These are phyloP conservation scores for Eimeria praecox DNA, from an alignment of 169 alveolate species.

Conservation along the genomic window DNA sequence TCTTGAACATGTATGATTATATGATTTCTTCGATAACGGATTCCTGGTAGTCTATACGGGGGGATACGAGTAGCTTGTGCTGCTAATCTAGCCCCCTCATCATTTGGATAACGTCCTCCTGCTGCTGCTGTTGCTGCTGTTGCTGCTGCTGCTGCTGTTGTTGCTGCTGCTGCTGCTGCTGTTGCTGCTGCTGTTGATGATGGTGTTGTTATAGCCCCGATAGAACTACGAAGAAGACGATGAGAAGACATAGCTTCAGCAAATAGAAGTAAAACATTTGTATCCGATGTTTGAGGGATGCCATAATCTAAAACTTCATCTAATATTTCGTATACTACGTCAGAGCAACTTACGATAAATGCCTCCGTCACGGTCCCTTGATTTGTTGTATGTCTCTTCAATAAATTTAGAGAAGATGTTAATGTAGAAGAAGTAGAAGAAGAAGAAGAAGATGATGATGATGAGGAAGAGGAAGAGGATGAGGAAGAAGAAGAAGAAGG, in stretches of 20 bases:
- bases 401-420: no score
- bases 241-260: conserved; percentile 82
- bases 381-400: no score
- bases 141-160: background rate
- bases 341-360: conserved; percentile 79
- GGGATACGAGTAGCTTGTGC: conserved; percentile 95
- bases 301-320: conserved; percentile 93
- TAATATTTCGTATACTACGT: conserved; percentile 83
- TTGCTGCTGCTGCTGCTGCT: conserved; percentile 12
- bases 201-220: background rate
- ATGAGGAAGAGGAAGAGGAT: background rate
- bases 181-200: background rate
- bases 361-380: conserved; percentile 10
- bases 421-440: no score
- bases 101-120: no score
- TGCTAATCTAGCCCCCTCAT: conserved; percentile 59
- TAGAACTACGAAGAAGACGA: background rate
- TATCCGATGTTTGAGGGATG: conserved; percentile 94
- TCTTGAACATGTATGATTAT: conserved; percentile 94
- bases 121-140: conserved; percentile 10
- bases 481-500: no score
- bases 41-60: conserved; percentile 95
- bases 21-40: conserved; percentile 90
- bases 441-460: no score
- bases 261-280: conserved; percentile 91